Base-by-base conservation (phyloP, 495 filamentous ascomycete genomes). In the Aspergillus steynii region DNA sequence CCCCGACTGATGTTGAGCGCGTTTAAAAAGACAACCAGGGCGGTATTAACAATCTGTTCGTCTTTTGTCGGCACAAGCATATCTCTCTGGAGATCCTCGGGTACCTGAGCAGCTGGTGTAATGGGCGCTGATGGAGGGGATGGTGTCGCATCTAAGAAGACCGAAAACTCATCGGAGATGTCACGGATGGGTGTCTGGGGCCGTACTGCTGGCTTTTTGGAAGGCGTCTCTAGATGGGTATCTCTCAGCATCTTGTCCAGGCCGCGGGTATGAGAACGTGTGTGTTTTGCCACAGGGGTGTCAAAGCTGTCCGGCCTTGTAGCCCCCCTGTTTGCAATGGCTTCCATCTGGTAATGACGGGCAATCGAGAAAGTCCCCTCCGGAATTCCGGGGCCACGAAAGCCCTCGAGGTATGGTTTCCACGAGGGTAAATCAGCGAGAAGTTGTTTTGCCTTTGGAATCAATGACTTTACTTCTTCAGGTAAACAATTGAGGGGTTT, bases 11-110 rank as follows among this genome's bases (percentile, higher is more conserved):
- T n/a, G 4, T 3, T 53, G 8, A 60, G 29, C 5, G 48, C 15
- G 53, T 60, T 46, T 0, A 67, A 37, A 37, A 61, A 67, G 25
- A 55, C 6, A 10, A 61, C 31, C 1, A 67, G 50, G 1, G 64
- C 64, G 2, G 29, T 51, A 28, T 67, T 67, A 3, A 67, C 61
- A 49, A 67, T 67, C 8, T 63, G 53, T 49, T 67, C 61, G 25
- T 67, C 61, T 34, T 61, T 26, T 2, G 53, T 55, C 2, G 26
- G 51, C 4, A 50, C 7, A 50, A 25, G 20, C n/a, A 50, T 50
- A 2, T 8, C 7, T 31, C 63, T 67, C 86, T 53, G 49, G 26
- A 46, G 50, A 1, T 60, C 29, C 9, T 53, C 50, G 29, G 50
- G 47, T 8, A 25, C 56, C 2, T 53, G 57, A 29, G 31, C 32